Base-by-base conservation (phyloP, 352 stramenopile genomes). In the Globisporangium sylvaticum region DNA sequence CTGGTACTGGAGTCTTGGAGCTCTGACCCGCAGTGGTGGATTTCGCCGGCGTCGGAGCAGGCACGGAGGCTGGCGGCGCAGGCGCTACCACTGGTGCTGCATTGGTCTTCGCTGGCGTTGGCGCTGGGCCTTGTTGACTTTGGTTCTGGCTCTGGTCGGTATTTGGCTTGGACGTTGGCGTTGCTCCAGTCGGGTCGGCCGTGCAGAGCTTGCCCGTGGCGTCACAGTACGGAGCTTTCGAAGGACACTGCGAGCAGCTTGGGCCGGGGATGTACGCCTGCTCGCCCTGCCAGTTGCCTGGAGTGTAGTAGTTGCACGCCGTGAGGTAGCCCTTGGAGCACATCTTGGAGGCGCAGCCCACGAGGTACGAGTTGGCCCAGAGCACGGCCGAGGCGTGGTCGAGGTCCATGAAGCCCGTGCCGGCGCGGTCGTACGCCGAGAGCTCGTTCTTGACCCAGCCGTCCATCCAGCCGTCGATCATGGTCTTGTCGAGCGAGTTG, bases 371-470 rank as follows among this genome's bases (percentile, higher is more conserved):
- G 22, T 73, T 78, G n/a, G 74, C 74, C 74, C 74, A 80, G 37
- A 80, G 69, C 42, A 80, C 71, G 0, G 74, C 74, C 9, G 74
- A 80, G 20, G 71, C 71, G 64, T 80, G 74, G 61, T 80, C 69
- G 50, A 80, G 55, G 25, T 78, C 71, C 71, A 80, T 70, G 57
- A 59, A 76, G 1, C 74, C 74, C 4, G 66, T 68, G 48, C 68
- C 71, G 0, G 62, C 58, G 31, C 71, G 68, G 54, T 80, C 74
- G n/a, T 60, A 53, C 1, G 9, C 12, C 31, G 74, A 78, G 66
- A 80, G 67, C 55, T 80, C 74, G 24, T 76, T 66, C 39, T 50
- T 58, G 50, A 80, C 74, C 74, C 74, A 80, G 32, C 50, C 61
- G 8, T 78, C 24, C 58, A 80, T 78, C 74, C 74, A 80, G 27